Evolutionary conservation across 371 early-diverging fungal genomes (phyloP).

Genomic region (Rhizopus sp.): DNA sequence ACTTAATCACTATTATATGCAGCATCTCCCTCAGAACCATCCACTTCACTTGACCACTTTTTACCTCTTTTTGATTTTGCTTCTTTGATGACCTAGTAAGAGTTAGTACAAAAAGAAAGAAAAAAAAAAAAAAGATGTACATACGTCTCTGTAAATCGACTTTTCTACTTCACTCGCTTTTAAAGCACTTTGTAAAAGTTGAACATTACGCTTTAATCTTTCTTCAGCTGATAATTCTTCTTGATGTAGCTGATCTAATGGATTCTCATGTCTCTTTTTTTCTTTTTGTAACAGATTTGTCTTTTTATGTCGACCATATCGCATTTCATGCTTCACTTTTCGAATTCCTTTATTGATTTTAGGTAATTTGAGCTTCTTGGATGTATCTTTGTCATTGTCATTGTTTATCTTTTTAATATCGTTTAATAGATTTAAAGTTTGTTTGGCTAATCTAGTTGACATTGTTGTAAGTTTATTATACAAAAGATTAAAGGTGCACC

Average conservation of each 20-base stretch:
- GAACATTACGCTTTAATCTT: constrained; percentile 37
- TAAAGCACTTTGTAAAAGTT: constrained; percentile 32
- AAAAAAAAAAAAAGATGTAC: background rate
- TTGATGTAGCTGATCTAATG: constrained; percentile 40
- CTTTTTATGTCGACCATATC: constrained; percentile 56
- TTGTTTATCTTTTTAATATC: constrained; percentile 18
- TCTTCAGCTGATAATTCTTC: constrained; percentile 34
- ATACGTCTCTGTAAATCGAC: constrained; percentile 35
- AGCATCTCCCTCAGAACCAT: constrained; percentile 25
- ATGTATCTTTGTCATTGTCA: background rate
- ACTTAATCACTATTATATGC: constrained; percentile 19
- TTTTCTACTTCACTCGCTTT: constrained; percentile 39
- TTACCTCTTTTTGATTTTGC: constrained; percentile 18
- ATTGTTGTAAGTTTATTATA: constrained; percentile 13
- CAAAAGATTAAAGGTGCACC: background rate
- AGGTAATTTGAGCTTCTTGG: constrained; percentile 37
- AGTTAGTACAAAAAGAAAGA: background rate
- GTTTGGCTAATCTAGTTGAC: constrained; percentile 42
- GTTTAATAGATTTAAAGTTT: constrained; percentile 34
- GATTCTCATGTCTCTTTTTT: constrained; percentile 48
- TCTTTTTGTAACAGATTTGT: constrained; percentile 33
- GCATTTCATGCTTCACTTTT: constrained; percentile 58
- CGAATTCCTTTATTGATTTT: constrained; percentile 61
- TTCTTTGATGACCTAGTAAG: constrained; percentile 18
- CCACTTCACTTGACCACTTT: constrained; percentile 24